A percentile compares a stretch with the other conserved stretches of the same genome.
Evolutionary conservation across 1,284 basidiomycete genomes (phyloP).

Genomic region (Pholiota adiposa): DNA sequence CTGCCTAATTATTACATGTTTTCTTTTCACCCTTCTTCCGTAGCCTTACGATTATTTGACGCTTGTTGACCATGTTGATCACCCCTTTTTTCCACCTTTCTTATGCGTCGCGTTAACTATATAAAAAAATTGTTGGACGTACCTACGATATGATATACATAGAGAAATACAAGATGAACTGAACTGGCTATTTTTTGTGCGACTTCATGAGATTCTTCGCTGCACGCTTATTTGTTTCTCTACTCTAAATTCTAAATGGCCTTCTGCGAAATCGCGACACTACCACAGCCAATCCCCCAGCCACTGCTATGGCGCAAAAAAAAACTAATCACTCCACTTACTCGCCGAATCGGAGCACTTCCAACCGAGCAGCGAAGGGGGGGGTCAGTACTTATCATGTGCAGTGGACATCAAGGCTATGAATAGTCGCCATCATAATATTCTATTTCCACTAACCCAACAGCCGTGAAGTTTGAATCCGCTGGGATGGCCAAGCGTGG

Average conservation of each 20-base stretch:
- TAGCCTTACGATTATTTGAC: neutral
- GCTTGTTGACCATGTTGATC: neutral
- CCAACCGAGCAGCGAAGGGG: neutral
- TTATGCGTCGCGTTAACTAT: conserved; percentile 4
- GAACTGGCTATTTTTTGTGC: neutral
- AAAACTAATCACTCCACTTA: neutral
- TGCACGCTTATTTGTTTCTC: no score
- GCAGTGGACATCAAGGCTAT: neutral
- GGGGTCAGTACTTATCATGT: neutral
- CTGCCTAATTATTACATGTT: neutral
- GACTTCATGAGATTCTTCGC: no score
- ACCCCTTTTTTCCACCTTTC: neutral
- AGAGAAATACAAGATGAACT: conserved; percentile 4
- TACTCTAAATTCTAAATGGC: no score
- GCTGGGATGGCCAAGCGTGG: no score
- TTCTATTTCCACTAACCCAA: neutral
- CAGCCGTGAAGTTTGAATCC: no score
- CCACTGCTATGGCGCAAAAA: neutral
- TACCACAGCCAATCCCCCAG: neutral
- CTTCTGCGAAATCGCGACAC: no score
- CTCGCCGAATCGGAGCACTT: no score
- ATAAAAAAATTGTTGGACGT: conserved; percentile 1
- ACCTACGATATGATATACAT: conserved; percentile 1
- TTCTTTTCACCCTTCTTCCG: neutral
- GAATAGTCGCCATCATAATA: neutral